phyloP scores from a whole-genome alignment of 192 early-diverging fungal genomes.

The Coemansia sp. region DNA sequence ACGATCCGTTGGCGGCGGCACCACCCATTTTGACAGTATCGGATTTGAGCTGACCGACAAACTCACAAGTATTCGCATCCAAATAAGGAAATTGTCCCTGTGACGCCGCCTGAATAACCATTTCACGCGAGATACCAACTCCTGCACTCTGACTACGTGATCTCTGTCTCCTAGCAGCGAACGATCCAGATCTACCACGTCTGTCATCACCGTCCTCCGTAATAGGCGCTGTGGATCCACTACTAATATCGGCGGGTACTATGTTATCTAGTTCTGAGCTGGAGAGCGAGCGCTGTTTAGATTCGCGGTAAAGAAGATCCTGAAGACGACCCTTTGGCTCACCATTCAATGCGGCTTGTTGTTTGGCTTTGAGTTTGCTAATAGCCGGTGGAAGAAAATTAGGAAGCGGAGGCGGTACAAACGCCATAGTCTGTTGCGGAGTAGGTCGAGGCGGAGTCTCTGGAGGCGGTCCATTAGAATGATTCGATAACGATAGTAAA shows the following conservation, averaged over 20 bases:
- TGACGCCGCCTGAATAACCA: slow-evolving; percentile 56
- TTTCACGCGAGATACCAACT: slow-evolving; percentile 53
- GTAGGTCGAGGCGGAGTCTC: slow-evolving; percentile 3
- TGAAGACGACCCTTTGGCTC: slow-evolving; percentile 40
- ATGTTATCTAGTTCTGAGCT: slow-evolving; percentile 56
- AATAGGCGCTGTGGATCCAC: not conserved
- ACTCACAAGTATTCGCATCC: slow-evolving; percentile 57
- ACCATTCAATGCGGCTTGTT: not conserved
- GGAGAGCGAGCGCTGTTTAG: slow-evolving; percentile 50
- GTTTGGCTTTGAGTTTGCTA: slow-evolving; percentile 13
- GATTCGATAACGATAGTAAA: slow-evolving; percentile 13
- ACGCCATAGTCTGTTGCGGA: slow-evolving; percentile 3
- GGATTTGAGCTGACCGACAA: slow-evolving; percentile 56
- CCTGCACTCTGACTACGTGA: slow-evolving; percentile 57
- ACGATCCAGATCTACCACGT: slow-evolving; percentile 25
- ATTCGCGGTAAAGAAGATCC: slow-evolving; percentile 43
- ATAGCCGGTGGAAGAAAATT: not conserved
- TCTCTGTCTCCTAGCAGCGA: slow-evolving; percentile 39
- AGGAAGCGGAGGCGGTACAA: slow-evolving; percentile 12
- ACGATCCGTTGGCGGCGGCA: slow-evolving; percentile 20
- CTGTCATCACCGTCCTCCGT: not conserved
- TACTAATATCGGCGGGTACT: slow-evolving; percentile 41
- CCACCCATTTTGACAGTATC: slow-evolving; percentile 48
- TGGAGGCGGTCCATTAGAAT: not conserved
- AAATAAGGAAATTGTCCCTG: slow-evolving; percentile 56